Evolutionary conservation across 345 rosid genomes (phyloP).

Genomic region (Citrus cavaleriei): DNA sequence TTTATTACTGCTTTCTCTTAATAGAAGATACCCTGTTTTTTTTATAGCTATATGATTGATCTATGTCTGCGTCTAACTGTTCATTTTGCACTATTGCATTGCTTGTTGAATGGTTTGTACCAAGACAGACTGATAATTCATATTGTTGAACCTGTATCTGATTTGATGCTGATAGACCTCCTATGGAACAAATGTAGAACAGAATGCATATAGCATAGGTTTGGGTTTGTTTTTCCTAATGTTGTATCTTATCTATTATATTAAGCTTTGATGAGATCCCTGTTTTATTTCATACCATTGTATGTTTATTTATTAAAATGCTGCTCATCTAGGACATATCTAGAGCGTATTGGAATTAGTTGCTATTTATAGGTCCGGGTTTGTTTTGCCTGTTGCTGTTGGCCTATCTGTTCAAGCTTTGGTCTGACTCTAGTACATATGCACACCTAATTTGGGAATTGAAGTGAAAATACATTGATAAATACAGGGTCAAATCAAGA

Average conservation of each 20-base stretch:
- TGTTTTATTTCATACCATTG: not conserved
- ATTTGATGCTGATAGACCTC: not conserved
- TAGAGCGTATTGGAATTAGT: not conserved
- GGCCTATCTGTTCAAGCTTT: not conserved
- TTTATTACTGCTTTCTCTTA: not conserved
- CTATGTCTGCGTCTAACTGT: not conserved
- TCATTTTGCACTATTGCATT: not conserved
- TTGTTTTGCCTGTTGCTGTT: not conserved
- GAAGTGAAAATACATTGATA: not conserved
- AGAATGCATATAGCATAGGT: not conserved
- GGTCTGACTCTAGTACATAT: not conserved
- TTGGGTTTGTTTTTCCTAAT: not conserved
- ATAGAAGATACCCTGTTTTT: not conserved
- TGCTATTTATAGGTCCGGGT: not conserved
- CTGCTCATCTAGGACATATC: not conserved
- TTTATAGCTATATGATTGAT: not conserved
- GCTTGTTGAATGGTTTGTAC: conserved; percentile 3
- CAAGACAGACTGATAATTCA: not conserved
- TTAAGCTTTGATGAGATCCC: not conserved
- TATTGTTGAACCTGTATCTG: not conserved
- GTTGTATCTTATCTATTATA: not conserved
- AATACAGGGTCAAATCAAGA: not conserved
- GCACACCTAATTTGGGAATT: not conserved
- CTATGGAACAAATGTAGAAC: conserved; percentile 1
- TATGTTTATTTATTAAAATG: not conserved